A percentile compares a stretch with the other conserved stretches of the same genome.
Conservation (phyloP, 345 rosid genomes). For the Camelina laxa region DNA sequence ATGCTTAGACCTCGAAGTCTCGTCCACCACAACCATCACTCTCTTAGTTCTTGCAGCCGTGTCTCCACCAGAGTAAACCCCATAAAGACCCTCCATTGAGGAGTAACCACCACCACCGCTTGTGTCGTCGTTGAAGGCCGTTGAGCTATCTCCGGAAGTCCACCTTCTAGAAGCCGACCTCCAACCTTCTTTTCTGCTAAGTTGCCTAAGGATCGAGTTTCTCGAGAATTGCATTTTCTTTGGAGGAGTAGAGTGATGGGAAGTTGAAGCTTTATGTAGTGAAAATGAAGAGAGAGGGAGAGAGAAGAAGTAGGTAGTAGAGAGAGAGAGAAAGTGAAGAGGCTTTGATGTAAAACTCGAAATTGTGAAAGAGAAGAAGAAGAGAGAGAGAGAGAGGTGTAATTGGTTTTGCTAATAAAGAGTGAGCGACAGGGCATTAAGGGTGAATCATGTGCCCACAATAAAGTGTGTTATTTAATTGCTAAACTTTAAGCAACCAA, state of each 20-base stretch:
- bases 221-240: slow-evolving; percentile 45
- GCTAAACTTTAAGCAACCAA: slow-evolving; percentile 32
- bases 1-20: slow-evolving; percentile 73
- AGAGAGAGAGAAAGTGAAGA: slow-evolving; percentile 13
- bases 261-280: slow-evolving; percentile 27
- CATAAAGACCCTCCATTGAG: slow-evolving; percentile 62
- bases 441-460: slow-evolving; percentile 41
- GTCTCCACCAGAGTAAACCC: slow-evolving; percentile 43
- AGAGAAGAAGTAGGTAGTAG: slow-evolving; percentile 22
- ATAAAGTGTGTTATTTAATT: slow-evolving; percentile 36
- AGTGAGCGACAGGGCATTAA: slow-evolving; percentile 44
- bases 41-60: slow-evolving; percentile 66
- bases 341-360: slow-evolving; percentile 28
- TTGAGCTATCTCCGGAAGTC: slow-evolving; percentile 48
- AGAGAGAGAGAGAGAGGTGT: slow-evolving; percentile 4
- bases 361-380: slow-evolving; percentile 16
- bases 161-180: slow-evolving; percentile 66
- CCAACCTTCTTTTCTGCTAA: slow-evolving; percentile 64
- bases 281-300: slow-evolving; percentile 29
- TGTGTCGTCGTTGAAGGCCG: slow-evolving; percentile 33
- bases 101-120: slow-evolving; percentile 32
- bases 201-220: slow-evolving; percentile 62
- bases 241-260: slow-evolving; percentile 22
- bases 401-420: slow-evolving; percentile 30
- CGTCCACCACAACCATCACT: slow-evolving; percentile 91